Conservation (phyloP, 306 rosid genomes). For the Malus fusca region DNA sequence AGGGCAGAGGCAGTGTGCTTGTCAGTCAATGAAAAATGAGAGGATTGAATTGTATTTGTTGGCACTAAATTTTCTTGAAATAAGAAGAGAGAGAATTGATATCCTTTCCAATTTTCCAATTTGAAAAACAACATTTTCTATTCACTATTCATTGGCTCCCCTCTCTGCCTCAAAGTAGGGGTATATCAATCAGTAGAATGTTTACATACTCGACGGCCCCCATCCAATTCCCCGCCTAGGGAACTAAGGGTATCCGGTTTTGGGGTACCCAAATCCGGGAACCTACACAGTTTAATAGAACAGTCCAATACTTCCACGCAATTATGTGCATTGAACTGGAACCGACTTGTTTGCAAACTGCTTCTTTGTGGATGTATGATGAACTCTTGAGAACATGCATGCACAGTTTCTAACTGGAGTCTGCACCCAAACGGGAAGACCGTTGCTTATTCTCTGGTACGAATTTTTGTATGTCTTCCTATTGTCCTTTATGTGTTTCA, state of each 20-base stretch:
- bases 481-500: conserved; percentile 39
- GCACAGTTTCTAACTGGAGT: neutral
- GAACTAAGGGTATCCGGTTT: neutral
- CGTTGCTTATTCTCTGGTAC: neutral
- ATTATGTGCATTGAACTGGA: neutral
- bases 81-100: neutral
- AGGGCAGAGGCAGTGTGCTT: too few species aligned
- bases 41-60: too few species aligned
- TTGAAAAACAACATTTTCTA: too few species aligned
- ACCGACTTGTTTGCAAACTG: neutral
- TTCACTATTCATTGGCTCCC: too few species aligned
- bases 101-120: too few species aligned
- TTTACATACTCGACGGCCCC: neutral
- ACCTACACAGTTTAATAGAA: neutral
- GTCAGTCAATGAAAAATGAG: too few species aligned
- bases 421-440: neutral
- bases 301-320: neutral
- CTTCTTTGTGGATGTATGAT: neutral
- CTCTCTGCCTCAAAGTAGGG: too few species aligned
- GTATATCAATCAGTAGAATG: neutral
- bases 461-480: neutral
- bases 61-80: neutral
- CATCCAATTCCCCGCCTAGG: neutral
- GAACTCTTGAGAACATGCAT: neutral
- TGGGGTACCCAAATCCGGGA: neutral